Evolutionary conservation across 2,329 filamentous ascomycete genomes (phyloP), one percentile per base, ranked within the genome.

Genomic region (Ophiosphaerella herpotricha): DNA sequence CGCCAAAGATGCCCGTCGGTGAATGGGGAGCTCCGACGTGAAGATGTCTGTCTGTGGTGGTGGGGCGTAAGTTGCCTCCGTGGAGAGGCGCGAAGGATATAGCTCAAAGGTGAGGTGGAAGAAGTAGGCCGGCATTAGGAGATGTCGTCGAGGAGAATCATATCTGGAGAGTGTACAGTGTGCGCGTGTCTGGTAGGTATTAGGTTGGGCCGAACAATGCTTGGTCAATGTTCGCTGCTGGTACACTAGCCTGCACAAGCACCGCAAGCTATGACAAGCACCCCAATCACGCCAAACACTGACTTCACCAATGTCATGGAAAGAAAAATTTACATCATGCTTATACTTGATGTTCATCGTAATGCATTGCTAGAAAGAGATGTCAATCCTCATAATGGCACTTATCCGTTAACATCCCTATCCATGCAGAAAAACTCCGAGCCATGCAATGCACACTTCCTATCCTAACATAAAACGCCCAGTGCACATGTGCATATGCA

Each of bases 61-160:
- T 43, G 77, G 78, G 31, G 73, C 49, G 57, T 71, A 80, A n/a
- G 57, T 63, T 21, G 63, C 55, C 24, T 64, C 52, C 7, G 67
- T 57, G n/a, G 63, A 59, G 9, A 64, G 66, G 63, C 68, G 67
- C 38, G 63, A 74, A 55, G 77, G 68, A 61, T 83, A 78, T 14
- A 87, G 72, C 78, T 87, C 84, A 60, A 87, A 77, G 57, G 77
- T 77, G 50, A 87, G 68, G 63, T 87, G 83, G 64, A 84, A 87
- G 70, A 85, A 86, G 69, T 85, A 86, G 43, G 81, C 79, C 68
- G 80, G 81, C 82, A 84, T 84, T 58, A 76, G 63, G 57, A 50
- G 16, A 21, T 35, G 12, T 18, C 44, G 21, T 12, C 2, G 5
- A n/a, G 29, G 18, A 35, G 29, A 32, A 37, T 46, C 61, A 67